Evolutionary conservation across 1,139 yeast species (phyloP).

Genomic region (Arxiozyma telluris): DNA sequence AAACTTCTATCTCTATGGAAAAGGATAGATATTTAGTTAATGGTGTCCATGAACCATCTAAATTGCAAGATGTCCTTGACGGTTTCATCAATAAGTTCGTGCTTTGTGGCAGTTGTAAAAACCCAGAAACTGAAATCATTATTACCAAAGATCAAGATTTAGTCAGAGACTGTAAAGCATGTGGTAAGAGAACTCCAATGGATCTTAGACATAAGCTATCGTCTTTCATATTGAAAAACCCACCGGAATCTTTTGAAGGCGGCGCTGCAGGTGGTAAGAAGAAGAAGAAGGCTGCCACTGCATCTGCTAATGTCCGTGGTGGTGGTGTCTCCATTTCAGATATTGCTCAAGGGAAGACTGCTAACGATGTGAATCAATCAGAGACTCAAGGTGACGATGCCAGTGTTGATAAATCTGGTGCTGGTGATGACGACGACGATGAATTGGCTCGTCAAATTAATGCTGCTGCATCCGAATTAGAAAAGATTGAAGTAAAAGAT

Average conservation of each 20-base stretch:
- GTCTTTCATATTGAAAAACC: conserved; percentile 82
- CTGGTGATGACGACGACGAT: conserved; percentile 58
- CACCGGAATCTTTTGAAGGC: conserved; percentile 54
- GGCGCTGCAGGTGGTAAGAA: conserved; percentile 47
- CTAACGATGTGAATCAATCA: conserved; percentile 20
- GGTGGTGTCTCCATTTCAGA: conserved; percentile 77
- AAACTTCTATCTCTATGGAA: conserved; percentile 69
- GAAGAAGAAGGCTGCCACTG: conserved; percentile 75
- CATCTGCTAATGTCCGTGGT: conserved; percentile 84
- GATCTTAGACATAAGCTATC: conserved; percentile 85
- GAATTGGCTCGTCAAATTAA: conserved; percentile 71
- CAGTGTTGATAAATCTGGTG: conserved; percentile 29
- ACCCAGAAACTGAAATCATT: conserved; percentile 93
- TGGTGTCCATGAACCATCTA: conserved; percentile 87
- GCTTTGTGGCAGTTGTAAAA: conserved; percentile 88
- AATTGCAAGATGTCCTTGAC: conserved; percentile 88
- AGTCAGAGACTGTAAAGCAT: conserved; percentile 94
- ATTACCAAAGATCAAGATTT: conserved; percentile 69
- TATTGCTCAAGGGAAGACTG: conserved; percentile 52
- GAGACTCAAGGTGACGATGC: conserved; percentile 29
- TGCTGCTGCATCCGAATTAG: conserved; percentile 71
- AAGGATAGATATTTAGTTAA: conserved; percentile 86
- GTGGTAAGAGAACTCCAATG: conserved; percentile 82
- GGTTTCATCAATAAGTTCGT: conserved; percentile 91
- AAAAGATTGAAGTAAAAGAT: conserved; percentile 54